phyloP scores from a whole-genome alignment of 352 stramenopile genomes.

The Phytophthora pluvialis region DNA sequence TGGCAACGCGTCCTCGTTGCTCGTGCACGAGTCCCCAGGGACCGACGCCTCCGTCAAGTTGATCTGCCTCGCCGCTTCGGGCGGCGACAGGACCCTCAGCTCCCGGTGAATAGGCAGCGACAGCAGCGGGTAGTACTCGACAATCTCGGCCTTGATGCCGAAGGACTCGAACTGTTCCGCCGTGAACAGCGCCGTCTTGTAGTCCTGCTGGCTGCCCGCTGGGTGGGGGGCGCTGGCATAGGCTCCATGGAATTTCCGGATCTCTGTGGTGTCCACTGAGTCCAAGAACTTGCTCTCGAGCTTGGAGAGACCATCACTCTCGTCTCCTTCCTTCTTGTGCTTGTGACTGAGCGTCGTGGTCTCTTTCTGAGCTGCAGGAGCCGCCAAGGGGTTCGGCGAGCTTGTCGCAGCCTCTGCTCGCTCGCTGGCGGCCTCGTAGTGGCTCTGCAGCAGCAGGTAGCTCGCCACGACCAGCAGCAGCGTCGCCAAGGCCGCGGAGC shows the following conservation, averaged over 20 bases:
- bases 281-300: slow-evolving; percentile 32
- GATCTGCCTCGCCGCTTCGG: slow-evolving; percentile 32
- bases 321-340: slow-evolving; percentile 16
- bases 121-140: slow-evolving; percentile 76
- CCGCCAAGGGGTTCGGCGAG: not conserved
- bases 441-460: slow-evolving; percentile 33
- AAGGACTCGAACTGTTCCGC: slow-evolving; percentile 59
- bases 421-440: slow-evolving; percentile 4
- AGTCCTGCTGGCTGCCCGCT: slow-evolving; percentile 56
- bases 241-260: slow-evolving; percentile 33
- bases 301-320: slow-evolving; percentile 33
- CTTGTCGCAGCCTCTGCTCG: not conserved
- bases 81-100: slow-evolving; percentile 55
- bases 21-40: slow-evolving; percentile 70
- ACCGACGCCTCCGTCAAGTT: slow-evolving; percentile 71
- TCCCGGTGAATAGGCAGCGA: slow-evolving; percentile 60
- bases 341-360: slow-evolving; percentile 26
- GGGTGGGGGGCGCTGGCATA: slow-evolving; percentile 54
- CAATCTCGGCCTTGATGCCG: slow-evolving; percentile 68
- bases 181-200: slow-evolving; percentile 68
- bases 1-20: slow-evolving; percentile 56
- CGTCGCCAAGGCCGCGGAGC: slow-evolving; percentile 11
- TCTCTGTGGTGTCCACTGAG: slow-evolving; percentile 31
- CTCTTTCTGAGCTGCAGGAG: slow-evolving; percentile 10
- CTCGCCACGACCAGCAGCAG: slow-evolving; percentile 27